phyloP scores from a whole-genome alignment of 1,284 basidiomycete genomes.

The Anthracocystis walkeri region DNA sequence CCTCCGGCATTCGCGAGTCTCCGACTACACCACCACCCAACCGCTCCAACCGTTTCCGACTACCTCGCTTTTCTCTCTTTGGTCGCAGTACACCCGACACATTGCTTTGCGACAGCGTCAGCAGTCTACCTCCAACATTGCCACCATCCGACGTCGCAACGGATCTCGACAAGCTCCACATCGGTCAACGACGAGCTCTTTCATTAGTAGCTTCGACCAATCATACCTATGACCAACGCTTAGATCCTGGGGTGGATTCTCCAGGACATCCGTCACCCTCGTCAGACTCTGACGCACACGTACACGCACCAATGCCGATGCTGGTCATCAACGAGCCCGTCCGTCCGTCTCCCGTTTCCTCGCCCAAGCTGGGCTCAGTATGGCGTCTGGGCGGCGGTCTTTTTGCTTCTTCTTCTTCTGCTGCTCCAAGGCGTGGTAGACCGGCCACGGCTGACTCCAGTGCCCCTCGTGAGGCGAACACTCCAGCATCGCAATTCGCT shows the following conservation, averaged over 20 bases:
- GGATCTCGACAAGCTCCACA: slow-evolving; percentile 16
- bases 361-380: slow-evolving; percentile 9
- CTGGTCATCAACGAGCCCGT: slow-evolving; percentile 12
- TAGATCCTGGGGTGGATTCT: background rate
- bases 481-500: slow-evolving; percentile 37
- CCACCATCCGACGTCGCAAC: slow-evolving; percentile 5
- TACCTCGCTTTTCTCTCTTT: slow-evolving; percentile 40
- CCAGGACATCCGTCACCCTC: background rate
- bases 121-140: slow-evolving; percentile 2
- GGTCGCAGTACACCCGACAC: slow-evolving; percentile 25
- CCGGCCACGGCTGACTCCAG: slow-evolving; percentile 5
- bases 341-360: slow-evolving; percentile 9
- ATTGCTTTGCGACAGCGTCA: slow-evolving; percentile 7
- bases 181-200: slow-evolving; percentile 3
- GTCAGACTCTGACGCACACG: background rate
- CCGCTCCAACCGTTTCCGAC: slow-evolving; percentile 17
- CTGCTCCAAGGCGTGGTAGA: slow-evolving; percentile 1
- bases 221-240: slow-evolving; percentile 6
- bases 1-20: slow-evolving; percentile 6
- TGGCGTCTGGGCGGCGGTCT: slow-evolving; percentile 26
- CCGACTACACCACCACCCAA: slow-evolving; percentile 15
- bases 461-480: background rate
- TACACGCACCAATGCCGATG: slow-evolving; percentile 16
- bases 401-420: slow-evolving; percentile 9
- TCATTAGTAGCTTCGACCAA: slow-evolving; percentile 8